These are phyloP conservation scores for Paramyrothecium sp. DNA, from an alignment of 2,329 filamentous ascomycete genomes.

Conservation along the genomic window DNA sequence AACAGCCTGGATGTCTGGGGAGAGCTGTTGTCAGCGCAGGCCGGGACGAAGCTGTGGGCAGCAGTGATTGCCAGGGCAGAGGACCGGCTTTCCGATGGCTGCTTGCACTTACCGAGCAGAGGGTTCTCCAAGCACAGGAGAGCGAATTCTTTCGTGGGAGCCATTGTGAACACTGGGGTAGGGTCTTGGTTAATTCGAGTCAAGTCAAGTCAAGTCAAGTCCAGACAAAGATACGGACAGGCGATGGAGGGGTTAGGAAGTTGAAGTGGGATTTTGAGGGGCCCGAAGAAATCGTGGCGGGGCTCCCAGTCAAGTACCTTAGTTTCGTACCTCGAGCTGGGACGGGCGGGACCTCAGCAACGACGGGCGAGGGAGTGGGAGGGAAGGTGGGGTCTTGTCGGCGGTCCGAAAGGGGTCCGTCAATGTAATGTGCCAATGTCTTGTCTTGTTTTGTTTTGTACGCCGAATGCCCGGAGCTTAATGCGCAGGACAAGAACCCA, in stretches of 20 bases:
- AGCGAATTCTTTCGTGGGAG: slow-evolving; percentile 74
- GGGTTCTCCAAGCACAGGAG: slow-evolving; percentile 97
- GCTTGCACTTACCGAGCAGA: slow-evolving; percentile 69
- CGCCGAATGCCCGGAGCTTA: too few species aligned
- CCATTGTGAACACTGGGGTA: slow-evolving; percentile 54
- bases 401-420: not conserved
- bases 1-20: slow-evolving; percentile 80
- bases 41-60: not conserved
- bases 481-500: too few species aligned
- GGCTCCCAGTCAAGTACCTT: not conserved
- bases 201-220: too few species aligned
- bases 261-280: not conserved
- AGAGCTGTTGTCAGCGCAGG: not conserved
- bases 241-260: not conserved
- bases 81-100: too few species aligned
- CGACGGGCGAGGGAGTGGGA: not conserved
- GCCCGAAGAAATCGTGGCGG: not conserved
- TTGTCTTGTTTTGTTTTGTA: not conserved
- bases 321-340: not conserved
- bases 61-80: too few species aligned
- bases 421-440: not conserved
- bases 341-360: not conserved
- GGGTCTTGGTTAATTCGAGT: not conserved
- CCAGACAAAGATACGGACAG: too few species aligned
- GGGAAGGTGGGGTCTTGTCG: not conserved